A percentile compares a stretch with the other conserved stretches of the same genome.
Evolutionary conservation across 2,329 filamentous ascomycete species (phyloP).

Genomic region (Coniochaeta hoffmannii): DNA sequence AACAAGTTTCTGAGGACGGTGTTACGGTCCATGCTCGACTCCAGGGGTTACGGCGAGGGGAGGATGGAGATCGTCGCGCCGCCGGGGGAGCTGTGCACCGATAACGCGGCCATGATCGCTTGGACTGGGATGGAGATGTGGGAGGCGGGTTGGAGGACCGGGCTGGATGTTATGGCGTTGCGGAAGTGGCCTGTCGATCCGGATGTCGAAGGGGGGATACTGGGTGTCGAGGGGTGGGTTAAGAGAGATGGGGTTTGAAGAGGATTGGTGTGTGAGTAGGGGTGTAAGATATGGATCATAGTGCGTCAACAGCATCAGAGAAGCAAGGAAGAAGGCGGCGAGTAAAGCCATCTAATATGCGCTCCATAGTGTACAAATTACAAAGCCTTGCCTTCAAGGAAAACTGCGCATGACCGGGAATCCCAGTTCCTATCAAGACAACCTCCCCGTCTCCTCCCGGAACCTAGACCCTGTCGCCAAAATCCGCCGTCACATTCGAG

Average conservation of each 20-base stretch:
- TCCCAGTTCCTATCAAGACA: constrained; percentile 2
- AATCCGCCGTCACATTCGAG: constrained; percentile 78
- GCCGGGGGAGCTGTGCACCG: constrained; percentile 73
- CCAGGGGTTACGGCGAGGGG: constrained; percentile 56
- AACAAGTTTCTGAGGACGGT: constrained; percentile 73
- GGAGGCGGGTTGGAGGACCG: constrained; percentile 62
- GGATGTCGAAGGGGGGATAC: constrained; percentile 51
- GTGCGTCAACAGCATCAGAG: neutral
- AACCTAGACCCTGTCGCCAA: constrained; percentile 40
- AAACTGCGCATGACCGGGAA: neutral
- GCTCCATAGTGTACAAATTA: constrained; percentile 4
- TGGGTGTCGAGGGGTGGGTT: constrained; percentile 49
- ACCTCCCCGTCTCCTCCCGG: neutral
- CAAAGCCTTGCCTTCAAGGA: neutral
- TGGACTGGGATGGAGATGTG: constrained; percentile 95
- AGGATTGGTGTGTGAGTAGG: neutral
- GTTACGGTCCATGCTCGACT: constrained; percentile 47
- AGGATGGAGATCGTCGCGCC: constrained; percentile 64
- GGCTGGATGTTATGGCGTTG: constrained; percentile 50
- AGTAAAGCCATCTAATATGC: neutral
- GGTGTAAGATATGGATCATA: neutral
- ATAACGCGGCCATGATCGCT: constrained; percentile 96
- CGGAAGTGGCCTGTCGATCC: constrained; percentile 71
- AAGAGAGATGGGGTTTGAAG: constrained; percentile 10
- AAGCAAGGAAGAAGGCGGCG: neutral